Base-by-base conservation (phyloP, 2,329 filamentous ascomycete species). In the Macrophomina pseudophaseolina region DNA sequence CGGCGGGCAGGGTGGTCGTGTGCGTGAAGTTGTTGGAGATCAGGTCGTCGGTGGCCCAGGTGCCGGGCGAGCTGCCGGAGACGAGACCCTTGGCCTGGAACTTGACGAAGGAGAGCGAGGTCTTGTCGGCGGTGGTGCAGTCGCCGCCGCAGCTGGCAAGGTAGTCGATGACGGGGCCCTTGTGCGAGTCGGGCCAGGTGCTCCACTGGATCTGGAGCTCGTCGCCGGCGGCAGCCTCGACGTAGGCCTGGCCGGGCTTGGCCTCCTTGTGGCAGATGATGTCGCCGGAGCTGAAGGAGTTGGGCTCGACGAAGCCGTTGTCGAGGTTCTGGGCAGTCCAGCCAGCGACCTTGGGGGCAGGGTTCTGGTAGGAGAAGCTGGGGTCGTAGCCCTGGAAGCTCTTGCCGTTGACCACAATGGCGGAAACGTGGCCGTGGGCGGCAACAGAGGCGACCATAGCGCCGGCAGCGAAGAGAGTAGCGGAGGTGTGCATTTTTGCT, bases 1-100 rank as follows among this genome's bases (percentile, higher is more conserved):
- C 74, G 0, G 69, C 60, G 14, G 84, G 84, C 51, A 86, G 78
- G 5, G 76, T 80, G 30, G 83, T 75, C 33, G 68, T 80, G 78
- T 70, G 79, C 12, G 85, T 84, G 23, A 80, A 80, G 65, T 86
- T 82, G 75, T 85, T 80, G 48, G 72, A 73, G 63, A 79, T 70
- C 6, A 79, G 68, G 30, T 73, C 70, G 66, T 79, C 76, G 3
- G 75, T 76, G 2, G 71, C 77, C 78, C 77, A 80, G 18, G 67
- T 78, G 67, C 75, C 70, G 2, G 74, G 73, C 67, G 72, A 68
- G 62, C 59, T 70, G 52, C 72, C 72, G 12, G 67, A 68, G 62
- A 72, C 71, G 69, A 69, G 76, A 11, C 71, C 74, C 14, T 67
- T 67, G 42, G 71, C 69, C 40, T 70, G 68, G 63, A 78, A 70